These are phyloP conservation scores for Sequoiadendron giganteum DNA, from an alignment of 75 land plant genomes.

Conservation along the genomic window DNA sequence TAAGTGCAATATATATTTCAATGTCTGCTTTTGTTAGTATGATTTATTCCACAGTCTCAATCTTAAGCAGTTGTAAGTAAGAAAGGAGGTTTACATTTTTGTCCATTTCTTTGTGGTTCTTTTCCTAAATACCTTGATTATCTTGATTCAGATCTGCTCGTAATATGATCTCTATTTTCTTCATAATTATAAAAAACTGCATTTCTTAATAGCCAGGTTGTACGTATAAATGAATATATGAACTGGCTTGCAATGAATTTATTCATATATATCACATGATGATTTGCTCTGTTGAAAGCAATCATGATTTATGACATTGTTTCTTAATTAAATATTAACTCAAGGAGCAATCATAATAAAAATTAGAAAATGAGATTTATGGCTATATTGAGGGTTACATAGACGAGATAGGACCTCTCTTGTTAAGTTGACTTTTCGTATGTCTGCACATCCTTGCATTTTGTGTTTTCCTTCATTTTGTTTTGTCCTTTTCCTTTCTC, in stretches of 20 bases:
- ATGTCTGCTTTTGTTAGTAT: not conserved
- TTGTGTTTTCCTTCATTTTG: not conserved
- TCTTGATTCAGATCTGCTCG: not conserved
- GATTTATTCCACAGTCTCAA: not conserved
- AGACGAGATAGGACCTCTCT: not conserved
- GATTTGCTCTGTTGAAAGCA: not conserved
- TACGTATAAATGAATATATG: not conserved
- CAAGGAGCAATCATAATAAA: not conserved
- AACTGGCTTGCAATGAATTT: not conserved
- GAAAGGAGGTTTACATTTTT: not conserved
- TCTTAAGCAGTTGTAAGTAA: not conserved
- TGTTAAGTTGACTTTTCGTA: not conserved
- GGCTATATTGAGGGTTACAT: not conserved
- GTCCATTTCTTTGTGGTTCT: not conserved
- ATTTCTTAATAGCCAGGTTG: not conserved
- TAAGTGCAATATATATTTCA: not conserved
- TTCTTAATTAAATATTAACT: not conserved
- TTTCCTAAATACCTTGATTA: not conserved
- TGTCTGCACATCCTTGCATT: not conserved
- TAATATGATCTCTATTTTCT: not conserved
- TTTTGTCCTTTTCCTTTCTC: not conserved
- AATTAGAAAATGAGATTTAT: not conserved
- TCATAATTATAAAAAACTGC: not conserved
- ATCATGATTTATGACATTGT: not conserved
- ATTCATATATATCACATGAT: not conserved